Percentiles rank a stretch among this genome's conserved stretches.
These are phyloP conservation scores for Pisolithus tinctorius DNA, from an alignment of 768 basidiomycete genomes.

Conservation along the genomic window DNA sequence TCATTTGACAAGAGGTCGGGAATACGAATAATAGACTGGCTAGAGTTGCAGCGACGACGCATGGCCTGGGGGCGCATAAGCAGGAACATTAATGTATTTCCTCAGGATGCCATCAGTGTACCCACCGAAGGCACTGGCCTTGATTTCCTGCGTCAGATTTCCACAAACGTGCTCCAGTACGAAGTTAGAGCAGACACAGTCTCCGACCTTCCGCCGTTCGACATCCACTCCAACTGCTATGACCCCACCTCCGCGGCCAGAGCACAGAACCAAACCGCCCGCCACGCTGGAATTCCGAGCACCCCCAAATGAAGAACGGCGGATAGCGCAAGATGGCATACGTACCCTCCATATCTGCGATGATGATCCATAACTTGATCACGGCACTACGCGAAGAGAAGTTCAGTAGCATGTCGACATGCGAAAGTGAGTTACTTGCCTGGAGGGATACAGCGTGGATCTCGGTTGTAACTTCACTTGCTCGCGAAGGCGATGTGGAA, in stretches of 20 bases:
- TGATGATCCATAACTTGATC: slow-evolving; percentile 36
- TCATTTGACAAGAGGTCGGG: too few relatives aligned
- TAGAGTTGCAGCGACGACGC: too few relatives aligned
- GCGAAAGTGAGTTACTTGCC: slow-evolving; percentile 18
- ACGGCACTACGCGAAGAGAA: slow-evolving; percentile 33
- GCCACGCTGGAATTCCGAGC: slow-evolving; percentile 14
- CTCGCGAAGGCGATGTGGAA: slow-evolving; percentile 27
- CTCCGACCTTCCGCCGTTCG: too few relatives aligned
- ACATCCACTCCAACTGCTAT: too few relatives aligned
- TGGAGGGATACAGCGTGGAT: slow-evolving; percentile 52
- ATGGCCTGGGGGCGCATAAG: slow-evolving; percentile 31
- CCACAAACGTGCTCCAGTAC: too few relatives aligned
- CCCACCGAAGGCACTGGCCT: slow-evolving; percentile 39
- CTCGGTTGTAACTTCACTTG: slow-evolving; percentile 50
- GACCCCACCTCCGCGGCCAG: slow-evolving; percentile 56
- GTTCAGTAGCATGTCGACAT: too few relatives aligned
- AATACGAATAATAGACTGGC: too few relatives aligned
- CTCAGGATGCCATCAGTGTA: slow-evolving; percentile 37
- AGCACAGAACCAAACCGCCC: slow-evolving; percentile 26
- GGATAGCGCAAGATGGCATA: neutral
- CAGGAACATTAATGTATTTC: slow-evolving; percentile 25
- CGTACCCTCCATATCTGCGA: slow-evolving; percentile 34
- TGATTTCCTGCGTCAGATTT: too few relatives aligned
- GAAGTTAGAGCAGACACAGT: too few relatives aligned
- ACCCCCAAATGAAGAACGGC: neutral